Evolutionary conservation across 257 asterid genomes (phyloP).

Genomic region (Penstemon newberryi): DNA sequence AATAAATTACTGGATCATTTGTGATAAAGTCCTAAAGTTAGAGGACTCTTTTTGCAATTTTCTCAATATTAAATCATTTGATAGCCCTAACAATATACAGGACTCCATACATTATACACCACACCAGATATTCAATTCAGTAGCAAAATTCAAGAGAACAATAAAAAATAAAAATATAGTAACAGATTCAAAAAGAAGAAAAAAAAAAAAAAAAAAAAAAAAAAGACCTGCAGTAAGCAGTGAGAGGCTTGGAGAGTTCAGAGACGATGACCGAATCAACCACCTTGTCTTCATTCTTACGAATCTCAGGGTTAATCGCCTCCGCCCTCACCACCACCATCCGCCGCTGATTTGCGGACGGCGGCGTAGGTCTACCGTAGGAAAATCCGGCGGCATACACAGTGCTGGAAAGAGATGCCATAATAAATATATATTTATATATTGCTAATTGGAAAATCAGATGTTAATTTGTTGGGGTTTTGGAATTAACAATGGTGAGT

Average conservation of each 20-base stretch:
- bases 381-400: slow-evolving; percentile 29
- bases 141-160: too few relatives aligned
- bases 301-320: slow-evolving; percentile 72
- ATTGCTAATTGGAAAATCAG: too few relatives aligned
- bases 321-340: slow-evolving; percentile 78
- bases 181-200: background rate
- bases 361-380: slow-evolving; percentile 28
- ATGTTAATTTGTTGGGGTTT: too few relatives aligned
- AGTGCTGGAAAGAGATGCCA: slow-evolving; percentile 44
- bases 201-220: background rate
- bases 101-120: too few relatives aligned
- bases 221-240: slow-evolving; percentile 88
- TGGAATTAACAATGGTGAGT: background rate
- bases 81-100: too few relatives aligned
- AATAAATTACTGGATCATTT: too few relatives aligned
- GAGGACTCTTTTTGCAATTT: too few relatives aligned
- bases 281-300: slow-evolving; percentile 82
- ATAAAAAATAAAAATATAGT: background rate
- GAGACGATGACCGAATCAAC: slow-evolving; percentile 78
- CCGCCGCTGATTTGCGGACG: slow-evolving; percentile 43
- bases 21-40: too few relatives aligned
- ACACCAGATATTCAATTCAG: too few relatives aligned
- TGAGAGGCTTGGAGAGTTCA: slow-evolving; percentile 78
- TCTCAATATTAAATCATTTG: too few relatives aligned
- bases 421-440: too few relatives aligned